Evolutionary conservation across 2,329 filamentous ascomycete genomes (phyloP).

Genomic region (Blastomyces silverae): DNA sequence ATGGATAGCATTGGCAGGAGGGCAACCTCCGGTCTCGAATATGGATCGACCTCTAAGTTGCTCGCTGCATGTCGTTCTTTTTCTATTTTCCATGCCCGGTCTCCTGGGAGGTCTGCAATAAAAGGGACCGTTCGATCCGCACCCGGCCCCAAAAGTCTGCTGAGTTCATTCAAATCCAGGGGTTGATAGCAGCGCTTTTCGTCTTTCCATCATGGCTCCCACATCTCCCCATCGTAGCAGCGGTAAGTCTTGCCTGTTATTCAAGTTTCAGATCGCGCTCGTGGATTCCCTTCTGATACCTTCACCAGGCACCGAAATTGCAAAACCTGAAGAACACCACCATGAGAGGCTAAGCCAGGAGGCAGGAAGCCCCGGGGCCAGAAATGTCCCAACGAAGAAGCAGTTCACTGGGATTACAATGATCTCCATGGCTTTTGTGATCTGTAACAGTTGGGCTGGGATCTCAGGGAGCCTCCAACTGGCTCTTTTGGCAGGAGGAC

Average conservation of each 20-base stretch:
- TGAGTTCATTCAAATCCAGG: neutral
- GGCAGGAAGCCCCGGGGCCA: neutral
- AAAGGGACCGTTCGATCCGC: neutral
- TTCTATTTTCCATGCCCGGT: no score
- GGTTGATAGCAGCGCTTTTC: neutral
- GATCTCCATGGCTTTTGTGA: neutral
- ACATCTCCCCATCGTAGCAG: neutral
- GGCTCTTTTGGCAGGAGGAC: neutral
- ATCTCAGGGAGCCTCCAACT: neutral
- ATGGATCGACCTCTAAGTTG: neutral
- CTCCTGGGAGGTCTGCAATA: neutral
- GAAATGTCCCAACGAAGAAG: neutral
- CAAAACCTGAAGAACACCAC: neutral
- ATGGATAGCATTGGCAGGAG: neutral
- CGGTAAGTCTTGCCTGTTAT: neutral
- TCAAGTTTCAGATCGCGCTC: neutral
- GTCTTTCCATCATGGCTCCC: neutral
- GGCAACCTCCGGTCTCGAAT: neutral
- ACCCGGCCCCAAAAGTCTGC: neutral
- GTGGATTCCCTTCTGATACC: neutral
- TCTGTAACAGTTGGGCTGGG: neutral
- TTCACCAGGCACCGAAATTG: neutral
- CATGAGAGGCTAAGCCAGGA: neutral
- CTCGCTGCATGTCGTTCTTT: no score
- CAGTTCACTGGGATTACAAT: neutral